Conservation (phyloP, 768 basidiomycete species). For the Tulasnella sp. region DNA sequence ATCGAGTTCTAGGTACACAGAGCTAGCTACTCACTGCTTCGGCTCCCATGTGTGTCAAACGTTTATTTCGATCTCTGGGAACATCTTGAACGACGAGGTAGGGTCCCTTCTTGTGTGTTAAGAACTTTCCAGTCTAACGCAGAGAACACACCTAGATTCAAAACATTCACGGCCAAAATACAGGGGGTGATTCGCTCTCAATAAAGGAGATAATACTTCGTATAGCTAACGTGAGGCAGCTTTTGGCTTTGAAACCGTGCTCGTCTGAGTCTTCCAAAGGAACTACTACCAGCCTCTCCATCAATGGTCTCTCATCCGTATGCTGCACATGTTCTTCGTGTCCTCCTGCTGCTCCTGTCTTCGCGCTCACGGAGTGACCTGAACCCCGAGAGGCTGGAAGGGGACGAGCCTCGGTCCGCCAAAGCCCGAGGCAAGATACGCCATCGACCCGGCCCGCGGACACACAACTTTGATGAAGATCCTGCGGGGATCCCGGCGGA, state of each 20-base stretch:
- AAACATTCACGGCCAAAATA: too few relatives aligned
- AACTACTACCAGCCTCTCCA: constrained; percentile 51
- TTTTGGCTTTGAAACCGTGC: too few relatives aligned
- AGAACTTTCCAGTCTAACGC: too few relatives aligned
- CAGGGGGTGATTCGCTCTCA: constrained; percentile 20
- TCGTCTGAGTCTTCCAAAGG: constrained; percentile 36
- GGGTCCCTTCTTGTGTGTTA: too few relatives aligned
- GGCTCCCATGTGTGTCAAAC: constrained; percentile 95
- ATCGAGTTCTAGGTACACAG: constrained; percentile 39
- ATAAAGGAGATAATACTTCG: constrained; percentile 27
- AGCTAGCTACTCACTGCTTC: constrained; percentile 67
- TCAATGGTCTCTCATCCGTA: constrained; percentile 71
- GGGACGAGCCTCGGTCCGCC: constrained; percentile 20
- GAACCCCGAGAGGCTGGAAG: neutral
- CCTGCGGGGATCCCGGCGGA: constrained; percentile 31
- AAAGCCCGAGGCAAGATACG: constrained; percentile 28
- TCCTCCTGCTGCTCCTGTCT: constrained; percentile 63
- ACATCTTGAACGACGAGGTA: neutral
- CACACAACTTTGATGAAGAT: neutral
- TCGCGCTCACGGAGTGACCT: constrained; percentile 32
- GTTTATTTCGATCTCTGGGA: constrained; percentile 33
- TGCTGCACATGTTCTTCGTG: constrained; percentile 80
- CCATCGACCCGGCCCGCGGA: constrained; percentile 27
- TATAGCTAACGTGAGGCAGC: constrained; percentile 17
- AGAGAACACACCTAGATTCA: too few relatives aligned